These are phyloP conservation scores for Dunaliella salina DNA, from an alignment of 163 green algal species.

Conservation along the genomic window DNA sequence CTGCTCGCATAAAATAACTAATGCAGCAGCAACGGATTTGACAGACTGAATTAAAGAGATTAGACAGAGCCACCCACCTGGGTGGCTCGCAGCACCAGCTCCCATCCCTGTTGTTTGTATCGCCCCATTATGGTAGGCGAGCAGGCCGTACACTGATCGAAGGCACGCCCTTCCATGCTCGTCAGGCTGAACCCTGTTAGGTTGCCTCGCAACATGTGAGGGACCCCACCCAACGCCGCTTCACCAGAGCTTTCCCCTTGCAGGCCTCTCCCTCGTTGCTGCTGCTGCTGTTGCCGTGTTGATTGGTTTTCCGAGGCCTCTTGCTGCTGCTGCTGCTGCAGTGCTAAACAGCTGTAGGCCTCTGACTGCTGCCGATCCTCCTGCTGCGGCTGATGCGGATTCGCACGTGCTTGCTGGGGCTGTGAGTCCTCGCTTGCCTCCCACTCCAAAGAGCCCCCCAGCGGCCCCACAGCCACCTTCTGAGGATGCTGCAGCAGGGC, in stretches of 20 bases:
- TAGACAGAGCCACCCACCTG: slow-evolving; percentile 41
- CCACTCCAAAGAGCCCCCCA: not conserved
- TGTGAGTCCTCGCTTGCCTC: not conserved
- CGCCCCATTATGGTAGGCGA: slow-evolving; percentile 62
- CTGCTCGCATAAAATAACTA: too few relatives aligned
- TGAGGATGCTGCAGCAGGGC: slow-evolving; percentile 69
- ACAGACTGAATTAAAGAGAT: too few relatives aligned
- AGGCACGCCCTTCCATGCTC: slow-evolving; percentile 73
- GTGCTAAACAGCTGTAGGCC: not conserved
- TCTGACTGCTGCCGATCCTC: not conserved
- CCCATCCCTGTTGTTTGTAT: slow-evolving; percentile 51
- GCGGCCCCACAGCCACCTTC: slow-evolving; percentile 50
- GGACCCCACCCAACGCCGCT: slow-evolving; percentile 65
- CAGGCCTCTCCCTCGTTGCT: not conserved
- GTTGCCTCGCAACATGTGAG: slow-evolving; percentile 85
- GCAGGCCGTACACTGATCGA: slow-evolving; percentile 88
- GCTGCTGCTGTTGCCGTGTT: slow-evolving; percentile 7
- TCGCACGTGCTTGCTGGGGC: too few relatives aligned
- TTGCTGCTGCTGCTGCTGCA: not conserved
- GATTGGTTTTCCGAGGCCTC: not conserved
- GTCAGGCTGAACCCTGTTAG: slow-evolving; percentile 53
- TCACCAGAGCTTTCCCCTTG: not conserved
- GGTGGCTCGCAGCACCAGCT: slow-evolving; percentile 59
- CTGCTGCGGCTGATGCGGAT: not conserved
- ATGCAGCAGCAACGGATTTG: too few relatives aligned